phyloP scores from a whole-genome alignment of 2,329 filamentous ascomycete species.

The Aureobasidium musti region DNA sequence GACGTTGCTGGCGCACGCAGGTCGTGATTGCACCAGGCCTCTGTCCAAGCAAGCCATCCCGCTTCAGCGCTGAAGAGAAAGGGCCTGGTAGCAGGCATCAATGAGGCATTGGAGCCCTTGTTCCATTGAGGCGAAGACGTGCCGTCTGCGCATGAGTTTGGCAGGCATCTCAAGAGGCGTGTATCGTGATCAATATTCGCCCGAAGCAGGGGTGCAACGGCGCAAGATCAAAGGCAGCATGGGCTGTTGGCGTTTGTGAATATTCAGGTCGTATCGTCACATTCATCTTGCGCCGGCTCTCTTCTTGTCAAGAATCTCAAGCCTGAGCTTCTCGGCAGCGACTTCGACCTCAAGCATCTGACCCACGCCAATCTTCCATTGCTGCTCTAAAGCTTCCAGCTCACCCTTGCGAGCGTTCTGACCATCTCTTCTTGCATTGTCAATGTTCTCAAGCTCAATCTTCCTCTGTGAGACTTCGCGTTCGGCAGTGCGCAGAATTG shows the following conservation, averaged over 20 bases:
- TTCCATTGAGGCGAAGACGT: too few relatives aligned
- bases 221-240: not conserved
- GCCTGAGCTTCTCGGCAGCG: conserved; percentile 71
- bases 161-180: not conserved
- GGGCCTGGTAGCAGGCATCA: not conserved
- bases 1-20: not conserved
- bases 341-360: conserved; percentile 83
- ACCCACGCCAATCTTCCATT: conserved; percentile 77
- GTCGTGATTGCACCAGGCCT: not conserved
- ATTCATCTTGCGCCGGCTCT: conserved; percentile 44
- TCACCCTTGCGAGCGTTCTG: conserved; percentile 75
- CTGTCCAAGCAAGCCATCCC: not conserved
- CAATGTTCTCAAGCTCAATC: conserved; percentile 71
- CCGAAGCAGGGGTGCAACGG: not conserved
- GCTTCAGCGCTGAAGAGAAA: not conserved
- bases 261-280: not conserved
- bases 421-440: conserved; percentile 65
- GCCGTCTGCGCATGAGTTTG: not conserved
- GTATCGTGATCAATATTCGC: not conserved
- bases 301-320: conserved; percentile 66
- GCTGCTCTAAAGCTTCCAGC: conserved; percentile 70
- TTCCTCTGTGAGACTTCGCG: conserved; percentile 69
- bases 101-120: not conserved
- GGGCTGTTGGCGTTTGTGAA: not conserved
- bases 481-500: conserved; percentile 69